Evolutionary conservation across 306 rosid species (phyloP).

Genomic region (Trichosanthes cucumerina): DNA sequence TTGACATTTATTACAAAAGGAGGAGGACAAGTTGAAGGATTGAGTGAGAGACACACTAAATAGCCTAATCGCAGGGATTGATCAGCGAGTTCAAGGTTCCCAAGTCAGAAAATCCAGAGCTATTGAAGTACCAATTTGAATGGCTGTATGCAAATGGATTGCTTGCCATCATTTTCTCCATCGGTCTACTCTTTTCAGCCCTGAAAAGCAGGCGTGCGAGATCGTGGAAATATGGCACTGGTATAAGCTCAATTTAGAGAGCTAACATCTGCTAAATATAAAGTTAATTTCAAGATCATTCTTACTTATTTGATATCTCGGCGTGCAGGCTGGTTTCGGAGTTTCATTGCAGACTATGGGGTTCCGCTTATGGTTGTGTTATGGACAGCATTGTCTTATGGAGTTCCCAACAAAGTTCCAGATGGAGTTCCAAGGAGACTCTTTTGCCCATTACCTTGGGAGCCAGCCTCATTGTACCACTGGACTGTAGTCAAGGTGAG

Average conservation of each 20-base stretch:
- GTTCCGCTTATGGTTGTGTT: conserved; percentile 67
- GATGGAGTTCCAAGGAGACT: conserved; percentile 81
- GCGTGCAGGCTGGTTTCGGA: conserved; percentile 46
- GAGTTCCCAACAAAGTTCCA: conserved; percentile 43
- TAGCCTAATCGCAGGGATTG: conserved; percentile 44
- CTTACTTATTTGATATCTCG: neutral
- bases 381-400: conserved; percentile 68
- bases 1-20: neutral
- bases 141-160: conserved; percentile 77
- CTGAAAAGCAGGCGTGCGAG: conserved; percentile 71
- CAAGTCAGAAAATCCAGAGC: conserved; percentile 31
- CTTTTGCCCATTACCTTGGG: conserved; percentile 63
- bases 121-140: conserved; percentile 31
- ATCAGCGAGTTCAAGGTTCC: conserved; percentile 58
- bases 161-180: conserved; percentile 53
- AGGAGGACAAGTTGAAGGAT: neutral
- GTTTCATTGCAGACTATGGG: conserved; percentile 71
- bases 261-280: neutral
- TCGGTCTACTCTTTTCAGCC: conserved; percentile 50
- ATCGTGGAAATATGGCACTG: conserved; percentile 72
- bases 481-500: conserved; percentile 75
- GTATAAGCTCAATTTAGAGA: conserved; percentile 11
- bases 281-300: neutral
- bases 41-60: neutral
- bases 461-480: conserved; percentile 52